Evolutionary conservation across 2,329 filamentous ascomycete genomes (phyloP).

Genomic region (Fusarium circinatum): DNA sequence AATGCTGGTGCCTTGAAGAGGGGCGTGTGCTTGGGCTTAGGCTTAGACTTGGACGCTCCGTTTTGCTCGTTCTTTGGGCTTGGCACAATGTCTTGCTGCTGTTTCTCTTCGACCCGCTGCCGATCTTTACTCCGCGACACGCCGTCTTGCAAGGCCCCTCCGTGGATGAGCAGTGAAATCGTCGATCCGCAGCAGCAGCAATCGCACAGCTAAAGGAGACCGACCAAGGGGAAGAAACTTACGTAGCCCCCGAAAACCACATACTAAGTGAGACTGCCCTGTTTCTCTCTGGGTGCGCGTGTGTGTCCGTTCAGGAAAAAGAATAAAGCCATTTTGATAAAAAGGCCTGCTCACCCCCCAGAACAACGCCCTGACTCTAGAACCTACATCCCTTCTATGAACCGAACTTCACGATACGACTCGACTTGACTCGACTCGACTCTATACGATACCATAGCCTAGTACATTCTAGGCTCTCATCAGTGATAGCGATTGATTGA

Average conservation of each 20-base stretch:
- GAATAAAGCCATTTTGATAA: constrained; percentile 20
- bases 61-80: constrained; percentile 18
- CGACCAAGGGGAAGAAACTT: not conserved
- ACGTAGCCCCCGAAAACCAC: constrained; percentile 10
- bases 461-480: constrained; percentile 9
- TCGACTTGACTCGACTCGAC: not conserved
- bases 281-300: not conserved
- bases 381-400: not conserved
- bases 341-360: constrained; percentile 12
- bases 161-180: constrained; percentile 11
- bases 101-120: constrained; percentile 18
- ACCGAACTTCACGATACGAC: not conserved
- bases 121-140: constrained; percentile 28
- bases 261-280: constrained; percentile 9
- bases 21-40: not conserved
- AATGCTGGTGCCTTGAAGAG: constrained; percentile 2
- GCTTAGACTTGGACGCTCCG: not conserved
- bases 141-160: constrained; percentile 29
- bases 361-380: not conserved
- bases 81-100: constrained; percentile 12
- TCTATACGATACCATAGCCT: not conserved
- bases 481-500: not conserved
- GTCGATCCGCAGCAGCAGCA: constrained; percentile 25
- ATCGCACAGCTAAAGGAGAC: not conserved
- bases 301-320: not conserved